Conservation (phyloP, 805 yeast species). For the Blastobotrys muscicola region DNA sequence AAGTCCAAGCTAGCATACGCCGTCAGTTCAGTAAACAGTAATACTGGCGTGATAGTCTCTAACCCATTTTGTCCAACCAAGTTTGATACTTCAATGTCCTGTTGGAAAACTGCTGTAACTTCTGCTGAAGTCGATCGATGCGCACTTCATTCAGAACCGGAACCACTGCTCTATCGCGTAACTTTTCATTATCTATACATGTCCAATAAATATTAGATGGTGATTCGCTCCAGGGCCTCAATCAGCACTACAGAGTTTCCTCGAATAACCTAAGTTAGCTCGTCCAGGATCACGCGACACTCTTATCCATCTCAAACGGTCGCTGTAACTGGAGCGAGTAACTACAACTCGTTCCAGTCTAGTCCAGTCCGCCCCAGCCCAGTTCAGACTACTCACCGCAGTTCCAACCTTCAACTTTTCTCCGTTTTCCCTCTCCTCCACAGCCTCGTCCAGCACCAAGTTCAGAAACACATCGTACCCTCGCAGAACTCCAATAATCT, state of each 20-base stretch:
- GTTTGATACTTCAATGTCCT: too few species aligned
- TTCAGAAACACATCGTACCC: constrained; percentile 81
- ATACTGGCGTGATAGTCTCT: too few species aligned
- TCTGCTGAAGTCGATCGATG: too few species aligned
- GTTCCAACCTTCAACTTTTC: constrained; percentile 53
- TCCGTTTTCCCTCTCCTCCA: constrained; percentile 46
- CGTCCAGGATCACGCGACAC: background rate
- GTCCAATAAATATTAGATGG: constrained; percentile 1
- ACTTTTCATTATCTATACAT: too few species aligned
- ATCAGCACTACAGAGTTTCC: constrained; percentile 72
- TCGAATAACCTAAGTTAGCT: constrained; percentile 38
- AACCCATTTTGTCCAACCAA: too few species aligned
- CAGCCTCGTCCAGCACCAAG: constrained; percentile 60
- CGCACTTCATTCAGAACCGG: too few species aligned
- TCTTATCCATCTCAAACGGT: too few species aligned
- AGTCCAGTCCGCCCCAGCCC: background rate
- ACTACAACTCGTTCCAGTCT: constrained; percentile 25
- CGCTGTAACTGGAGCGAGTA: too few species aligned
- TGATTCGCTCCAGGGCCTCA: constrained; percentile 37
- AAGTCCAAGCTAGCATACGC: too few species aligned
- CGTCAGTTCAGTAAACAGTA: too few species aligned
- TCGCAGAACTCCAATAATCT: constrained; percentile 67
- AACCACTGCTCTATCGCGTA: too few species aligned
- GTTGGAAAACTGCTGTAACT: too few species aligned
- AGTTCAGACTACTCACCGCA: constrained; percentile 31